These are phyloP conservation scores for Candida ovalis DNA, from an alignment of 805 yeast species.

Conservation along the genomic window DNA sequence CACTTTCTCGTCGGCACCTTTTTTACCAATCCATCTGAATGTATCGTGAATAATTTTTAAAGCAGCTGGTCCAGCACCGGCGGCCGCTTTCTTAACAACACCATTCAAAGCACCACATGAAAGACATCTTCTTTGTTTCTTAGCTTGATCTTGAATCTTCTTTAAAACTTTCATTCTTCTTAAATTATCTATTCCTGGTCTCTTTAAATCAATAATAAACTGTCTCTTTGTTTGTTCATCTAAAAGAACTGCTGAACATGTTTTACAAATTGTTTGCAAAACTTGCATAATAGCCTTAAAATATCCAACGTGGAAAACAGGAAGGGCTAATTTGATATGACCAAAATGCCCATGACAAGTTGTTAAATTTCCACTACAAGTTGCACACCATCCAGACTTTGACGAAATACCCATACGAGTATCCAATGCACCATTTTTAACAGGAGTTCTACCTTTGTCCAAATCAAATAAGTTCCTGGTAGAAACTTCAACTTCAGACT, in stretches of 20 bases:
- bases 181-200: conserved; percentile 86
- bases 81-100: conserved; percentile 93
- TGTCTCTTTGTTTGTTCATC: conserved; percentile 68
- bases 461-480: conserved; percentile 90
- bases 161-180: conserved; percentile 87
- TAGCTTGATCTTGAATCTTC: conserved; percentile 84
- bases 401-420: conserved; percentile 92
- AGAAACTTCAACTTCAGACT: conserved; percentile 89
- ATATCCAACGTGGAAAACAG: conserved; percentile 97
- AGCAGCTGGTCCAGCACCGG: conserved; percentile 90
- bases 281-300: conserved; percentile 88
- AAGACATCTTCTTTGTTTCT: conserved; percentile 88
- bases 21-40: conserved; percentile 93
- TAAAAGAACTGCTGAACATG: conserved; percentile 73
- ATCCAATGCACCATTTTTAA: conserved; percentile 83
- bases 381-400: conserved; percentile 77
- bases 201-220: conserved; percentile 73
- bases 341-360: conserved; percentile 99
- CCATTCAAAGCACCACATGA: conserved; percentile 89
- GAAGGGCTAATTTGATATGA: conserved; percentile 85
- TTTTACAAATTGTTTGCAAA: conserved; percentile 86
- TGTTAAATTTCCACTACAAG: conserved; percentile 89
- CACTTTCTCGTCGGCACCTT: conserved; percentile 75
- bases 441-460: conserved; percentile 84
- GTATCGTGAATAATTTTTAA: conserved; percentile 93